These are phyloP conservation scores for Penicillium sp. DNA, from an alignment of 2,329 filamentous ascomycete genomes.

Conservation along the genomic window DNA sequence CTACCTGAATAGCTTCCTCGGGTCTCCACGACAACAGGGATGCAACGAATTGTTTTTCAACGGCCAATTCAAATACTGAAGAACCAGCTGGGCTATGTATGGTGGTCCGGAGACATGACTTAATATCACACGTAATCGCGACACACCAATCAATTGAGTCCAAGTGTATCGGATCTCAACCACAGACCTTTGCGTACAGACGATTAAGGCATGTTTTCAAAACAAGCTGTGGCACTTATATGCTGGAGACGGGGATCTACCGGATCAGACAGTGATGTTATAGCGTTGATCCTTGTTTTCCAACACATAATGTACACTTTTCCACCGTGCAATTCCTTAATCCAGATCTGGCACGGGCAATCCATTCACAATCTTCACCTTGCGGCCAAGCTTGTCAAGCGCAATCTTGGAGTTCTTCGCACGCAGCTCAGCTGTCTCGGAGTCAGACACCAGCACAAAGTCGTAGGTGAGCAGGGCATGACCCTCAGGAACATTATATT, in stretches of 20 bases:
- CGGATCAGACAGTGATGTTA: background rate
- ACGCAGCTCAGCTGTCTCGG: constrained; percentile 66
- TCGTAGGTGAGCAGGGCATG: constrained; percentile 67
- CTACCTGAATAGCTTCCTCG: background rate
- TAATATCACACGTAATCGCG: background rate
- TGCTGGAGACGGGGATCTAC: too few species aligned
- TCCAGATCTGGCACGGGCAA: constrained; percentile 25
- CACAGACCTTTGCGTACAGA: background rate
- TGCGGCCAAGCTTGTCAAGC: constrained; percentile 64
- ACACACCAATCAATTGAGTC: background rate
- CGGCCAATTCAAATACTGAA: background rate
- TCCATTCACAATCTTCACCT: constrained; percentile 63
- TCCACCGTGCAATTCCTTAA: constrained; percentile 1
- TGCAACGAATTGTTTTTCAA: background rate
- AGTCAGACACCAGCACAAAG: constrained; percentile 72
- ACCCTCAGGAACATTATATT: constrained; percentile 65
- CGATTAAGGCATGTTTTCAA: too few species aligned
- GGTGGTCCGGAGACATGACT: background rate
- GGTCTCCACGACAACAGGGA: background rate
- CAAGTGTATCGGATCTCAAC: background rate
- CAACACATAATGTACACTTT: background rate
- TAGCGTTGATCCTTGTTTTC: background rate
- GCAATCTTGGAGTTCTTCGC: constrained; percentile 67
- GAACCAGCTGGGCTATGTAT: background rate
- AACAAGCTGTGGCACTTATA: too few species aligned